phyloP scores from a whole-genome alignment of 495 filamentous ascomycete genomes.

The Ramalina peruviana region DNA sequence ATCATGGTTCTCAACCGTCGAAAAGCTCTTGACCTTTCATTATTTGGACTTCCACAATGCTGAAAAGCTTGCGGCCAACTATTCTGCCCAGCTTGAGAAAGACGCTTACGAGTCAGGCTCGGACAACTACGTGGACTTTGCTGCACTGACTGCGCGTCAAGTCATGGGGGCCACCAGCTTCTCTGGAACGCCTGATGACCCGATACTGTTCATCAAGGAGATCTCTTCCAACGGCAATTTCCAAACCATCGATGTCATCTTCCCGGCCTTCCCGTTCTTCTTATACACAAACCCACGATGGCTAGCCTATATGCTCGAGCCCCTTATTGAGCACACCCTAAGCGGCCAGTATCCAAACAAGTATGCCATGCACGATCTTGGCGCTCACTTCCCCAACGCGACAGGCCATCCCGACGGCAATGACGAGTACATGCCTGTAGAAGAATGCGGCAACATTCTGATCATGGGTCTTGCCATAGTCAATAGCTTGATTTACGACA shows the following conservation, averaged over 20 bases:
- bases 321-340: conserved; percentile 77
- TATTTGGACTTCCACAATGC: conserved; percentile 60
- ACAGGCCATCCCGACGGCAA: conserved; percentile 78
- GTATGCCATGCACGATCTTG: conserved; percentile 91
- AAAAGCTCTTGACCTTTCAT: conserved; percentile 57
- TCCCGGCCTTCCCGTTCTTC: conserved; percentile 90
- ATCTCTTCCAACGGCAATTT: conserved; percentile 91
- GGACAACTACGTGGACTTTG: conserved; percentile 69
- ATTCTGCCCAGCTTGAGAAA: conserved; percentile 58
- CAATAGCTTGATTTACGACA: conserved; percentile 62
- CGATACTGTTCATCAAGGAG: conserved; percentile 85
- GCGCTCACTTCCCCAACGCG: conserved; percentile 77
- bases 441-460: conserved; percentile 92
- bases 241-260: conserved; percentile 96
- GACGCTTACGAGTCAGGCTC: conserved; percentile 59
- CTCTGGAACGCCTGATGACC: conserved; percentile 69
- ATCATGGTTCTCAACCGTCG: conserved; percentile 50
- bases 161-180: conserved; percentile 84
- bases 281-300: conserved; percentile 86
- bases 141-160: conserved; percentile 79
- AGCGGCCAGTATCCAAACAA: conserved; percentile 84
- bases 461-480: conserved; percentile 85
- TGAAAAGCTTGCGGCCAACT: conserved; percentile 51
- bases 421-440: conserved; percentile 95
- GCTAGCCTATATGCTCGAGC: conserved; percentile 82